These are phyloP conservation scores for Nemania sp. DNA, from an alignment of 2,329 filamentous ascomycete species.

Conservation along the genomic window DNA sequence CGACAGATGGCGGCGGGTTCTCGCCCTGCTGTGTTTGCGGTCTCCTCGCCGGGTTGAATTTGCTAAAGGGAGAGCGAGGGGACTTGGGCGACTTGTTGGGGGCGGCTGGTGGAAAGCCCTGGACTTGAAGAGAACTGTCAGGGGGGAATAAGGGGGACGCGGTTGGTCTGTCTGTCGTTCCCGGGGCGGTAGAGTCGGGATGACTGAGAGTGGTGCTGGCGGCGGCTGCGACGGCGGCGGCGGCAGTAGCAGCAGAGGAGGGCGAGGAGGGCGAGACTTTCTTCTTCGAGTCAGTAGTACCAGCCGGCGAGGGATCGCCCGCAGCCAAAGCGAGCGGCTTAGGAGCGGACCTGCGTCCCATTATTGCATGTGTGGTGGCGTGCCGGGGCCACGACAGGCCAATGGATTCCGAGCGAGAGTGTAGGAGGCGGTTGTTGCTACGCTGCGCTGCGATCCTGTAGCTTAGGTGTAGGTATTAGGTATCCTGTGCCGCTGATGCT, in stretches of 20 bases:
- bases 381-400: conserved; percentile 23
- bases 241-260: conserved; percentile 12
- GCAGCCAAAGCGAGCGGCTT: conserved; percentile 61
- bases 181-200: conserved; percentile 31
- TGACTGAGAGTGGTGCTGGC: conserved; percentile 29
- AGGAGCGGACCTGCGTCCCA: conserved; percentile 63
- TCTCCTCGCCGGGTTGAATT: conserved; percentile 37
- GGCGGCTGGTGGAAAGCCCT: conserved; percentile 30
- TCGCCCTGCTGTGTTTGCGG: conserved; percentile 31
- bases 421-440: too few species aligned
- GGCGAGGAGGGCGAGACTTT: conserved; percentile 39
- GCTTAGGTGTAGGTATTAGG: not conserved
- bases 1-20: conserved; percentile 20
- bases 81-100: conserved; percentile 40
- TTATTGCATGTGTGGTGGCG: conserved; percentile 40
- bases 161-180: conserved; percentile 32
- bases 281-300: not conserved
- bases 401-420: not conserved
- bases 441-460: too few species aligned
- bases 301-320: conserved; percentile 41
- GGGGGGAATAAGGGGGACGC: conserved; percentile 32
- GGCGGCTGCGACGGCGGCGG: conserved; percentile 22
- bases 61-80: conserved; percentile 42
- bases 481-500: not conserved
- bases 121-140: conserved; percentile 36